Conservation (phyloP, 495 filamentous ascomycete species). For the Aspergillus sclerotiicarbonarius region DNA sequence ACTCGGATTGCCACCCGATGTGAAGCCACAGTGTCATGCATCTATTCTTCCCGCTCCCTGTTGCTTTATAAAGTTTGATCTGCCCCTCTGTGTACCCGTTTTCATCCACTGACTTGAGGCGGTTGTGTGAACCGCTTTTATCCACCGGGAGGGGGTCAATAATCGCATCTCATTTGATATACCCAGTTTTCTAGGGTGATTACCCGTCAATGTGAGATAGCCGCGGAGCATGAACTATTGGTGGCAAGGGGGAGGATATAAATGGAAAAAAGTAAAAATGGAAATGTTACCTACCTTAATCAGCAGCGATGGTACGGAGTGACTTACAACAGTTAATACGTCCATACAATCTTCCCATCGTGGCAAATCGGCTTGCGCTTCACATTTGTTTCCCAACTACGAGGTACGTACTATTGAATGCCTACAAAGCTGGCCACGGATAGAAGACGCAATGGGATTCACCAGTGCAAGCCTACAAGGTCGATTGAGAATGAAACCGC, state of each 20-base stretch:
- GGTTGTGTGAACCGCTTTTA: too few species aligned
- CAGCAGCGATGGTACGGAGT: not conserved
- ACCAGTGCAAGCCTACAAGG: not conserved
- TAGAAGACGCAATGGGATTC: not conserved
- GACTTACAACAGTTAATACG: too few species aligned
- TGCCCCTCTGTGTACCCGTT: not conserved
- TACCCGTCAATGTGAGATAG: not conserved
- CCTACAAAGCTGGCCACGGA: not conserved
- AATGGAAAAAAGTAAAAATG: conserved; percentile 4
- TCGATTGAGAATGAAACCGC: not conserved
- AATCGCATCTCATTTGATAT: not conserved
- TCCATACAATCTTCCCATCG: not conserved
- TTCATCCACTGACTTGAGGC: too few species aligned
- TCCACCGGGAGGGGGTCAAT: too few species aligned
- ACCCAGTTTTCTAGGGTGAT: not conserved
- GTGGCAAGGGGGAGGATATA: conserved; percentile 5
- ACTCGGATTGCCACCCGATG: not conserved
- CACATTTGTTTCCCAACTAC: not conserved
- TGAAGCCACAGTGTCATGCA: not conserved
- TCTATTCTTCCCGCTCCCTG: not conserved
- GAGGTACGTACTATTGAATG: not conserved
- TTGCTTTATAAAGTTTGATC: not conserved
- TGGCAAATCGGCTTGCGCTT: not conserved
- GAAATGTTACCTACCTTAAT: conserved; percentile 2
- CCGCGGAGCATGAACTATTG: not conserved